Percentiles rank a stretch among this genome's conserved stretches.
These are phyloP conservation scores for Clohesyomyces aquaticus DNA, from an alignment of 495 filamentous ascomycete genomes.

Conservation along the genomic window DNA sequence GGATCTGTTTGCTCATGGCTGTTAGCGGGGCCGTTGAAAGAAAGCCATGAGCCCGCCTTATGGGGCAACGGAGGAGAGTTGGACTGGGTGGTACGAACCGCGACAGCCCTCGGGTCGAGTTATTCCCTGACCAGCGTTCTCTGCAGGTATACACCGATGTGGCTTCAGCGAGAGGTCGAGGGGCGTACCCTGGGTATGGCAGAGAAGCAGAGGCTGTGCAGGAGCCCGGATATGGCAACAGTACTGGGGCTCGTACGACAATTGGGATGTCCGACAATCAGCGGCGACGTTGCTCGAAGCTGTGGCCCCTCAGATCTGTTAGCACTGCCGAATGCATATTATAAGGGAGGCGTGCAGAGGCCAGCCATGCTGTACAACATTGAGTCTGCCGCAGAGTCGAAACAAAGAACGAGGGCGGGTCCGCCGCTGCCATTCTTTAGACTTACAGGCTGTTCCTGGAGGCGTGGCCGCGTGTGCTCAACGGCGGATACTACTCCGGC, in stretches of 20 bases:
- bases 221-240: constrained; percentile 24
- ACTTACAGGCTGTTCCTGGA: constrained; percentile 36
- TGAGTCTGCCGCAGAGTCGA: constrained; percentile 32
- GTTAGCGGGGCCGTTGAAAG: constrained; percentile 23
- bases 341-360: constrained; percentile 30
- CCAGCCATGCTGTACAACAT: constrained; percentile 35
- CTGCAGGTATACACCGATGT: constrained; percentile 27
- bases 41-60: not conserved
- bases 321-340: constrained; percentile 14
- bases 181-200: constrained; percentile 7
- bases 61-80: constrained; percentile 14
- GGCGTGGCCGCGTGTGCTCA: no score
- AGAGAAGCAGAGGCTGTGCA: constrained; percentile 22
- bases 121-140: constrained; percentile 16
- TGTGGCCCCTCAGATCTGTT: constrained; percentile 23
- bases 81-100: constrained; percentile 33
- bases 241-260: constrained; percentile 27
- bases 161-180: constrained; percentile 20
- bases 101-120: constrained; percentile 24
- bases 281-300: constrained; percentile 12
- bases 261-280: no score
- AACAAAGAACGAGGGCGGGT: constrained; percentile 38
- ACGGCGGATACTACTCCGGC: no score
- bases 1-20: constrained; percentile 31
- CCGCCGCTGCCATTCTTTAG: constrained; percentile 19